Percentiles rank a stretch among this genome's conserved stretches.
Conservation (phyloP, 768 basidiomycete species). For the Chalciporus pseudorubinellus region DNA sequence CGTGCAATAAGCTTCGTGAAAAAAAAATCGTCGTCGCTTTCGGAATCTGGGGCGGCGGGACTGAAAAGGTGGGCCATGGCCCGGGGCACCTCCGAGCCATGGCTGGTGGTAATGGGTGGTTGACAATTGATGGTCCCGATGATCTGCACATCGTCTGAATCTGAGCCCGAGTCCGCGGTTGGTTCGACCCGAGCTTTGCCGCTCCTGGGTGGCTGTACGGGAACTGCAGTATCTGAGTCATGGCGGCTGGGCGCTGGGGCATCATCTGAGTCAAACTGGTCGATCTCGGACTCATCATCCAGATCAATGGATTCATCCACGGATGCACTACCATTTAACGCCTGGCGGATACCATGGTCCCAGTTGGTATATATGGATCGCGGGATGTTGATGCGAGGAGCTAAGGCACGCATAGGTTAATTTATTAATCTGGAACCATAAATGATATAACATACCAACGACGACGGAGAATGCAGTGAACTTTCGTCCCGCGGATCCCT, state of each 20-base stretch:
- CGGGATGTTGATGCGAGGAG: background rate
- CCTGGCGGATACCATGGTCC: background rate
- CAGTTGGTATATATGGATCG: background rate
- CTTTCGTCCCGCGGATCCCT: background rate
- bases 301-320: background rate
- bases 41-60: background rate
- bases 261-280: background rate
- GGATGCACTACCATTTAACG: background rate
- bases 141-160: background rate
- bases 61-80: background rate
- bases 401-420: background rate
- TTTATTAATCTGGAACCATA: background rate
- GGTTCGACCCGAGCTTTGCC: background rate
- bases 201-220: background rate
- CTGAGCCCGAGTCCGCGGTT: background rate
- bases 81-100: background rate
- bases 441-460: background rate
- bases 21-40: background rate
- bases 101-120: background rate
- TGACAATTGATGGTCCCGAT: background rate
- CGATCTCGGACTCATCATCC: background rate
- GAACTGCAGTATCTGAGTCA: background rate
- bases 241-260: background rate
- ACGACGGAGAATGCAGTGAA: background rate
- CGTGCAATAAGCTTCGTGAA: background rate